Conservation (phyloP, 805 yeast species). For the Schizosaccharomyces pombe region ASM294v3 CU329670.1:4812501-4813000, state of each 20-base stretch:
- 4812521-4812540: constrained; percentile 62
- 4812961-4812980: constrained; percentile 23
- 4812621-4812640: constrained; percentile 75
- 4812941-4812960: constrained; percentile 28
- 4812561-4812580: constrained; percentile 55
- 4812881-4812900: constrained; percentile 6
- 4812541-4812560: constrained; percentile 55
- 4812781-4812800: constrained; percentile 92
- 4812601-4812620: constrained; percentile 83
- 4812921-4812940: constrained; percentile 17
- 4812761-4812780: constrained; percentile 75
- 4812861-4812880: constrained; percentile 6
- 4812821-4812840: constrained; percentile 53
- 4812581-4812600: constrained; percentile 82
- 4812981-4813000: constrained; percentile 35
- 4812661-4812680: constrained; percentile 76
- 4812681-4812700: constrained; percentile 91
- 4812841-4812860: constrained; percentile 14
- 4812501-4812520: constrained; percentile 54
- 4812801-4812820: constrained; percentile 65
- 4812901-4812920: constrained; percentile 16
- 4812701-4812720: constrained; percentile 67
- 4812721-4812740: constrained; percentile 41
- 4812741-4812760: constrained; percentile 49
- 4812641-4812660: constrained; percentile 79